These are phyloP conservation scores for Primulina huaijiensis DNA, from an alignment of 257 asterid genomes.

Conservation along the genomic window DNA sequence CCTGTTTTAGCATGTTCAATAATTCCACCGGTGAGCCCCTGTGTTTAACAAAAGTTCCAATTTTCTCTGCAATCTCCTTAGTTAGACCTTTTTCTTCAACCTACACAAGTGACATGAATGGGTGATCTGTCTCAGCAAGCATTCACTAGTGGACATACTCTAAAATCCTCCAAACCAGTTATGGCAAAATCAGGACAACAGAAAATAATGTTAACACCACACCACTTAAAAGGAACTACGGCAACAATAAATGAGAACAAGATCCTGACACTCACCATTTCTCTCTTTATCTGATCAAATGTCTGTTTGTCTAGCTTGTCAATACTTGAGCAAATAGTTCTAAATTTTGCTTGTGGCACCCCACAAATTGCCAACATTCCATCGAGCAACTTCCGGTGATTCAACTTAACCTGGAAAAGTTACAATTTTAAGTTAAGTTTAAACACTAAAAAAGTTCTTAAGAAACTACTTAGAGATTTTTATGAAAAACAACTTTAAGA, in stretches of 20 bases:
- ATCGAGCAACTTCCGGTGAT: slow-evolving; percentile 84
- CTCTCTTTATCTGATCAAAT: slow-evolving; percentile 83
- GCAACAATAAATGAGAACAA: slow-evolving; percentile 7
- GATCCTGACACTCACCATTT: slow-evolving; percentile 61
- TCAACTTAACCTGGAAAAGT: slow-evolving; percentile 70
- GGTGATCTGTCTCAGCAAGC: too few species aligned
- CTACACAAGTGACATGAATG: slow-evolving; percentile 32
- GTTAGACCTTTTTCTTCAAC: slow-evolving; percentile 89
- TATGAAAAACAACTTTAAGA: too few species aligned
- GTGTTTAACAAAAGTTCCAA: slow-evolving; percentile 75
- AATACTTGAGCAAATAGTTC: slow-evolving; percentile 92
- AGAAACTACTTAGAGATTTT: too few species aligned
- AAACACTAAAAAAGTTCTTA: too few species aligned
- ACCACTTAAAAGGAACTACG: not conserved
- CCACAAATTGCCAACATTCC: slow-evolving; percentile 95
- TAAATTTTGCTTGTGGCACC: slow-evolving; percentile 79
- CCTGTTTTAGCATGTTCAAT: slow-evolving; percentile 53
- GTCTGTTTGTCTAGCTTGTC: slow-evolving; percentile 94
- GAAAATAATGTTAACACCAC: too few species aligned
- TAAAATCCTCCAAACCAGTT: too few species aligned
- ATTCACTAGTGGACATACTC: too few species aligned
- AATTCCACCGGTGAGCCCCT: slow-evolving; percentile 85
- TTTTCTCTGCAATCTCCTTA: slow-evolving; percentile 67
- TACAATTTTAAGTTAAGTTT: too few species aligned
- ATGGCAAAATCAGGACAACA: not conserved